Evolutionary conservation across 306 rosid species (phyloP).

Genomic region (Coriaria nepalensis): DNA sequence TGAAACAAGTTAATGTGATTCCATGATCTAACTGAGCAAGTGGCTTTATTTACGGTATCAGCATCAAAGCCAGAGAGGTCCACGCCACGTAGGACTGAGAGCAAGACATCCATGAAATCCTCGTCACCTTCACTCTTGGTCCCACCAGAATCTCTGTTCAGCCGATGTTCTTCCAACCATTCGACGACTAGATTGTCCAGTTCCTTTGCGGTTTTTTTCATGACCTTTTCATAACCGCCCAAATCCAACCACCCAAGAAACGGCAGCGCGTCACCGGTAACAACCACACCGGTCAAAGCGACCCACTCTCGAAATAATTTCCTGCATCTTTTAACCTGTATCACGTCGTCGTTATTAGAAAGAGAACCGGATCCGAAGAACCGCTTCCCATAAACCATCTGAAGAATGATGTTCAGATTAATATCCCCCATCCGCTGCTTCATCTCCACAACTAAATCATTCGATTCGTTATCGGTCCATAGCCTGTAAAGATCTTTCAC

Average conservation of each 20-base stretch:
- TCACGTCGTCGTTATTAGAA: not conserved
- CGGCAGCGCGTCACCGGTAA: constrained; percentile 30
- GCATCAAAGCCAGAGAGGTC: constrained; percentile 14
- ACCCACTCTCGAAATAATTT: constrained; percentile 14
- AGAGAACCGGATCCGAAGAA: constrained; percentile 5
- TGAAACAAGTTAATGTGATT: not conserved
- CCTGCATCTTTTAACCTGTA: not conserved
- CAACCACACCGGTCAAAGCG: constrained; percentile 12
- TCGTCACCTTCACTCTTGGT: not conserved
- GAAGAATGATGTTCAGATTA: constrained; percentile 22
- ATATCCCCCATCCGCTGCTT: constrained; percentile 28
- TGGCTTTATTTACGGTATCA: constrained; percentile 24
- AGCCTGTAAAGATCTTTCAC: constrained; percentile 17
- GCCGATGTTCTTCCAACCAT: constrained; percentile 22
- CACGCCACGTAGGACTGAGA: constrained; percentile 8
- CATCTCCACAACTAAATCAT: constrained; percentile 17
- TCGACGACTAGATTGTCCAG: constrained; percentile 9
- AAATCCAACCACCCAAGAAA: constrained; percentile 28
- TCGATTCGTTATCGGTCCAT: constrained; percentile 12
- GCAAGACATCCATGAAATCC: constrained; percentile 39
- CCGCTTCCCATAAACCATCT: constrained; percentile 23
- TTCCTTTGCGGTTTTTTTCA: constrained; percentile 19
- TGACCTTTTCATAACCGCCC: constrained; percentile 26
- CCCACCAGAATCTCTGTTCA: constrained; percentile 5
- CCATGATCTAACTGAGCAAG: constrained; percentile 15